Conservation (phyloP, 2,329 filamentous ascomycete genomes). For the Talaromyces islandicus region DNA sequence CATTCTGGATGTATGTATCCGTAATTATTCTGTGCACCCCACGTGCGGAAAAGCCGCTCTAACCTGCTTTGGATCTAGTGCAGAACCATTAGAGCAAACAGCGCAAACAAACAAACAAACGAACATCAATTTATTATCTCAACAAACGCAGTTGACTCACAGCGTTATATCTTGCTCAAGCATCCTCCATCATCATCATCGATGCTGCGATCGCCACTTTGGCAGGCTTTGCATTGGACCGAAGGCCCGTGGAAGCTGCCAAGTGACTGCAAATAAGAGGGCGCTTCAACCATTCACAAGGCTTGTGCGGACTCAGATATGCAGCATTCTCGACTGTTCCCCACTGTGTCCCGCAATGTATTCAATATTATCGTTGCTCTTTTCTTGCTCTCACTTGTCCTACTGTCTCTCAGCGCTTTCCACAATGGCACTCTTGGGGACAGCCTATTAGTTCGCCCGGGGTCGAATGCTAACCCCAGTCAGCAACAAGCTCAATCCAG, state of each 20-base stretch:
- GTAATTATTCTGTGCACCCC: not conserved
- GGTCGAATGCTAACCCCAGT: not conserved
- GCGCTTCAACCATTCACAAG: not conserved
- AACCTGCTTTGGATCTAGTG: not conserved
- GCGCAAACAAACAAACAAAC: not conserved
- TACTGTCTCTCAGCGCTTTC: conserved; percentile 5
- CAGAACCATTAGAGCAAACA: not conserved
- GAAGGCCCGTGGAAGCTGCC: not conserved
- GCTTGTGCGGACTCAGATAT: conserved; percentile 1
- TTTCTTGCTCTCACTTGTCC: conserved; percentile 4
- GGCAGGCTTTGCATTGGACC: not conserved
- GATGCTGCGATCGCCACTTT: not conserved
- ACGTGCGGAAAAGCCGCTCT: not conserved
- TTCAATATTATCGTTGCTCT: conserved; percentile 6
- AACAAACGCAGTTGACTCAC: not conserved
- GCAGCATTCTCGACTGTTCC: conserved; percentile 7
- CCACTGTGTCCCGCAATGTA: conserved; percentile 5
- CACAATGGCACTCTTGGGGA: conserved; percentile 2
- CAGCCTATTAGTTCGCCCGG: conserved; percentile 2
- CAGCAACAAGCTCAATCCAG: not conserved
- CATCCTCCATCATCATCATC: not conserved
- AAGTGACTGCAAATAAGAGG: not conserved
- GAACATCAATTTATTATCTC: not conserved
- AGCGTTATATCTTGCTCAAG: not conserved
- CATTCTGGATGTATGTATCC: too few relatives aligned